Evolutionary conservation across 1,139 yeast species (phyloP), one percentile per base, ranked within the genome.

Genomic region (Debaryomycetaceae sp.): DNA sequence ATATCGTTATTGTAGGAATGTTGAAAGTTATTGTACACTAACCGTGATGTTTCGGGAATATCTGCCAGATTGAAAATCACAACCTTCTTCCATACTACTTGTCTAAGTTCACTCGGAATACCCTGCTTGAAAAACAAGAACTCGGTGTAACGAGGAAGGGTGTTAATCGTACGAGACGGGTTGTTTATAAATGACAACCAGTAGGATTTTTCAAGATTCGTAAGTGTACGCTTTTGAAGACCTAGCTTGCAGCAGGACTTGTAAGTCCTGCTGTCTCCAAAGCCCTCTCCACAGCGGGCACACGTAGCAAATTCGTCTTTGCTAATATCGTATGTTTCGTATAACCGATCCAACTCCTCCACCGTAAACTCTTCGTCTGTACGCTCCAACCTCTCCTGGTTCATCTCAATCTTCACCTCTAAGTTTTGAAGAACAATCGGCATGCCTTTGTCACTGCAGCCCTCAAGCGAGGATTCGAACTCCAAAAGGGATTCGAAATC

Each of bases 131-230:
- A 53, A 40, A 69, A 61, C 24, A 67, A 53, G 46, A 68, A 60
- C 46, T 71, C 68, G 8, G 79, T 67, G 46, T 71, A 75, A 51
- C 68, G 61, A 4, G 81, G 81, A 31, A 75, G 58, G 1, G 75
- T 65, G 39, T 69, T 62, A 39, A 73, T 61, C 24, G 80, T 74
- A 38, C 68, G 62, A 14, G 73, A 62, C 2, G 78, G 77, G 46
- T 70, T 64, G 40, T 63, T 65, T 32, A 76, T 55, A 40, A 75
- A 73, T 30, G 71, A 61, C 40, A 67, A 51, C 80, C 80, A 75
- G 48, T 61, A 76, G 4, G 67, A 59, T 30, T 56, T 53, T 41
- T 75, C 79, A 30, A 73, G 53, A 11, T 51, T 47, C 8, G 68
- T 56, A 19, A 49, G 47, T 30, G 52, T 48, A 46, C 34, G 55